Percentiles rank a stretch among this genome's conserved stretches.
Evolutionary conservation across 139 green algal species (phyloP).

Genomic region (Chlamydomonas schloesseri): DNA sequence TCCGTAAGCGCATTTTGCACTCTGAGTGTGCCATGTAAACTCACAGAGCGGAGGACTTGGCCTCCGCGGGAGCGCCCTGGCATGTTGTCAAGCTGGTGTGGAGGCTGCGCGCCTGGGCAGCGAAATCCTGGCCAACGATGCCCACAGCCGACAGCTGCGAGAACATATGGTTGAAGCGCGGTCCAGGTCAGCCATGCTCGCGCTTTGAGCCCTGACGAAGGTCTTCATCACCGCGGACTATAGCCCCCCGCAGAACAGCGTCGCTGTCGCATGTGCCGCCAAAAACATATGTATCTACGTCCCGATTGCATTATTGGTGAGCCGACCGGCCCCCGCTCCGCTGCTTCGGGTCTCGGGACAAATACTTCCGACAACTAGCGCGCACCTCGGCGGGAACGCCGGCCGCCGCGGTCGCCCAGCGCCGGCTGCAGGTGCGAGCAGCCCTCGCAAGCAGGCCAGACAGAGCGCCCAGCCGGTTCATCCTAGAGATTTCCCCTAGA

Average conservation of each 20-base stretch:
- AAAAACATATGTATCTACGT: neutral
- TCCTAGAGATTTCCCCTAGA: neutral
- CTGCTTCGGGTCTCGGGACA: neutral
- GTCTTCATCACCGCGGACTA: no score
- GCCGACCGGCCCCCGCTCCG: neutral
- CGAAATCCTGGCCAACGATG: constrained; percentile 13
- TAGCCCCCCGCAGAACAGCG: no score
- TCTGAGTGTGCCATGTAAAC: neutral
- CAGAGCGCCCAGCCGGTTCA: constrained; percentile 43
- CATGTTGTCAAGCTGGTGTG: constrained; percentile 43
- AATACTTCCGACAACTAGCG: neutral
- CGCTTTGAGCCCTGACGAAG: neutral
- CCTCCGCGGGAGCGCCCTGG: constrained; percentile 24
- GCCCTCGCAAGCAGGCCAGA: constrained; percentile 44
- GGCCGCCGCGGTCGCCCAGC: neutral
- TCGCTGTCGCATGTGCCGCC: no score
- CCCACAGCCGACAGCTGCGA: constrained; percentile 19
- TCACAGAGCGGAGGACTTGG: constrained; percentile 15
- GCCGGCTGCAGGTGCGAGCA: constrained; percentile 36
- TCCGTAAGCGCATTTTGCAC: no score
- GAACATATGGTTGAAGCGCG: no score
- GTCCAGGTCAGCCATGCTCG: no score
- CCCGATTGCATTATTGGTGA: neutral
- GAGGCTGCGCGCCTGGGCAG: constrained; percentile 30
- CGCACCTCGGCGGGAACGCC: constrained; percentile 30